These are phyloP conservation scores for Myochromella boudieri DNA, from an alignment of 768 basidiomycete genomes.

Conservation along the genomic window DNA sequence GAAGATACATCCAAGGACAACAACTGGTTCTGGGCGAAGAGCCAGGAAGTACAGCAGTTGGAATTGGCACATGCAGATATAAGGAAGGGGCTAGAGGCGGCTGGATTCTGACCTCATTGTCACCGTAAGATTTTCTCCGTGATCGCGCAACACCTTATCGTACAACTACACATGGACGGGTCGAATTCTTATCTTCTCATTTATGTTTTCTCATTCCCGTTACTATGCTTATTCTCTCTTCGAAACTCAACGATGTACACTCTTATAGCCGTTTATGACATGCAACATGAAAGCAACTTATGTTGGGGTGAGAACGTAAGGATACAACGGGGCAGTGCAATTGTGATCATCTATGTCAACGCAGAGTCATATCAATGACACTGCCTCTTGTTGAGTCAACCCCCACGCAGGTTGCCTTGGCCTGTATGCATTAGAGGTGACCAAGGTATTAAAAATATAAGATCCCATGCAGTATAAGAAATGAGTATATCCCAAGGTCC, in stretches of 20 bases:
- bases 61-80: conserved; percentile 66
- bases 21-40: conserved; percentile 56
- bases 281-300: too few species aligned
- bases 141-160: neutral
- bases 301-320: too few species aligned
- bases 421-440: too few species aligned
- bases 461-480: conserved; percentile 25
- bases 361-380: too few species aligned
- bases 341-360: too few species aligned
- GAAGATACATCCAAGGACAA: conserved; percentile 40
- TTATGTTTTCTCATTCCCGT: neutral
- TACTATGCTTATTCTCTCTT: neutral
- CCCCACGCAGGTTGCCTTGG: too few species aligned
- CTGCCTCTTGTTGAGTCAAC: too few species aligned
- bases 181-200: neutral
- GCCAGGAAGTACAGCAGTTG: conserved; percentile 57
- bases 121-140: neutral
- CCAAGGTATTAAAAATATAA: too few species aligned
- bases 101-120: conserved; percentile 49
- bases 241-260: neutral
- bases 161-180: neutral
- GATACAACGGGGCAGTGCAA: too few species aligned
- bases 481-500: conserved; percentile 42
- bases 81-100: conserved; percentile 64
- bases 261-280: conserved; percentile 2